Evolutionary conservation across 2,329 filamentous ascomycete genomes (phyloP), one percentile per base, ranked within the genome.

Genomic region (Colletotrichum endophyticum): DNA sequence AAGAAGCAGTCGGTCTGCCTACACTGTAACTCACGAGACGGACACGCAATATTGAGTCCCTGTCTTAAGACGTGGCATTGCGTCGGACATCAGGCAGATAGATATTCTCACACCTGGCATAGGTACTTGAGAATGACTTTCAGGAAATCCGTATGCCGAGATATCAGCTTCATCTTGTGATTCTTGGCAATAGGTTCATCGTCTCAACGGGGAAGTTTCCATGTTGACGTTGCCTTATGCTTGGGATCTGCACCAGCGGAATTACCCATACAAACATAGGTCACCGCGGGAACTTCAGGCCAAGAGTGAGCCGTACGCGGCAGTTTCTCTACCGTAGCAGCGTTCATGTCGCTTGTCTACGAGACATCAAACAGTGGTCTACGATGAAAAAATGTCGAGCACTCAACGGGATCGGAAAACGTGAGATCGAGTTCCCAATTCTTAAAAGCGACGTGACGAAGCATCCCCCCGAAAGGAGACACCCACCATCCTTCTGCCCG

Each of bases 401-500:
- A 88, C 90, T 91, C 89, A 91, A 92, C 91, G 91, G 91, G 90
- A 92, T 88, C 89, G 90, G 87, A 87, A 86, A 89, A 91, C 86
- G 84, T 85, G 74, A 80, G 81, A 84, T 86, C 88, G 88, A 90
- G 86, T 90, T 88, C 85, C 88, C 90, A 91, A 92, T 92, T 92
- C 90, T 92, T 92, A 85, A 84, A 91, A 91, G 90, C 89, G 86
- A 88, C 90, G 88, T 82, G 82, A 85, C 82, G 81, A 80, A 80
- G 44, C 66, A 53, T 39, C 61, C 49, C 30, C 66, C 30, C 39
- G 22, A 67, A 57, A 32, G 79, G 81, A 66, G 79, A 79, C 82
- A 36, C 44, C 19, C 81, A 81, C 81, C 82, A 84, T 88, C 88
- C 77, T 83, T 92, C 88, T 92, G 83, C 90, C 91, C 90, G 87